Base-by-base conservation (phyloP, 306 rosid genomes). In the Spatholobus suberectus region DNA sequence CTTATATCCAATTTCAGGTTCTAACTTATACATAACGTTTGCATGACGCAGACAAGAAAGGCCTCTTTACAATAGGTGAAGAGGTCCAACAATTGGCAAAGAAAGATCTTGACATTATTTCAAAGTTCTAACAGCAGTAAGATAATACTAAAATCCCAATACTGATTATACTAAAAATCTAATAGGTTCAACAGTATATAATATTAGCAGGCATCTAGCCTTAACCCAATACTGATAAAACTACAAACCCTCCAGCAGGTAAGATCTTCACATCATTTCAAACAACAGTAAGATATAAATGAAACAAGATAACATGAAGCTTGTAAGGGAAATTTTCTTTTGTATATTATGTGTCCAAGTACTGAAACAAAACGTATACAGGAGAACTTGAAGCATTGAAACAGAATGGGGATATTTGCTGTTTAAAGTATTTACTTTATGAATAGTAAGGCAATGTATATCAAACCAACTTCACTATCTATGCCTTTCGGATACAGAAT, bases 31-130 rank as follows among this genome's bases (percentile, higher is more conserved):
- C 70, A 27, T 78, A 29, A 81, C 79, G 76, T 83, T 77, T 82
- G 82, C 93, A 93, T 98, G 96, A 93, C 71, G 99, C 97, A n/a
- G 95, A 93, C 90, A 91, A 96, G 90, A 96, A 96, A 80, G 96
- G 96, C 59, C 91, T 93, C 69, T 90, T 98, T 47, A 78, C 51
- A 61, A 90, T 95, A 80, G 85, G 90, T 13, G 91, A 84, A 74
- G 99, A 95, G 90, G 98, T 95, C 87, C 93, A 90, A 89, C 93
- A 87, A 77, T 80, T 95, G 88, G 97, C 98, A 35, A 89, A 91
- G 81, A 93, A 86, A 84, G 97, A 15, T 18, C 59, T 52, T 18
- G 26, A 51, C 26, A 18, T 52, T 1, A 52, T 0, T 54, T 18
- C 61, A 20, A 18, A 29, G n/a, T n/a, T n/a, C n/a, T n/a, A n/a